These are phyloP conservation scores for Amoebophrya sp. DNA, from an alignment of 169 alveolate species.

Conservation along the genomic window DNA sequence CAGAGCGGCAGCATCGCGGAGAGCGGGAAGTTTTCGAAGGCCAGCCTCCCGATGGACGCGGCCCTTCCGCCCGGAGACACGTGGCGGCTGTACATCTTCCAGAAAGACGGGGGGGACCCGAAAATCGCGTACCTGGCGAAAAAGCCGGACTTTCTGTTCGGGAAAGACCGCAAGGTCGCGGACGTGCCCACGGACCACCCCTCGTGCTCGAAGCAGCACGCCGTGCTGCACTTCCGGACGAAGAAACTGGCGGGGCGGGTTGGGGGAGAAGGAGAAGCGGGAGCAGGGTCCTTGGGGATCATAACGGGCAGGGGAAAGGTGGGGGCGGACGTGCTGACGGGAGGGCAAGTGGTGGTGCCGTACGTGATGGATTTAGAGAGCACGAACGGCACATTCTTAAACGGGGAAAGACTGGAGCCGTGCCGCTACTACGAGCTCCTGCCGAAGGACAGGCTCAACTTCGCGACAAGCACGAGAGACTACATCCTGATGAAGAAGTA, in stretches of 20 bases:
- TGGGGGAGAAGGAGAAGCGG: background rate
- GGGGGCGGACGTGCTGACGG: background rate
- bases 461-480: too few species aligned
- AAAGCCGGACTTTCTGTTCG: constrained; percentile 47
- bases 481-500: too few species aligned
- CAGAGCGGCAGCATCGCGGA: background rate
- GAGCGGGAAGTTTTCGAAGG: background rate
- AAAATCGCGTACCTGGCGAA: background rate
- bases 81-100: constrained; percentile 28
- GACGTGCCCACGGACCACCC: constrained; percentile 72
- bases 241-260: background rate
- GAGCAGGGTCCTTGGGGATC: background rate
- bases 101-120: constrained; percentile 15
- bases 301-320: background rate
- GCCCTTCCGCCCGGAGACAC: background rate
- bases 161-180: constrained; percentile 78
- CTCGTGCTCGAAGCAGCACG: constrained; percentile 84
- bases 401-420: constrained; percentile 72
- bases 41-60: background rate
- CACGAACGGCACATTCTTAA: constrained; percentile 80
- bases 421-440: too few species aligned
- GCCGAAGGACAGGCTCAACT: too few species aligned
- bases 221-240: constrained; percentile 79
- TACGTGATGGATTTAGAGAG: constrained; percentile 87
- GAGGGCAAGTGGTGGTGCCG: constrained; percentile 41